Percentiles rank a stretch among this genome's conserved stretches.
Evolutionary conservation across 495 filamentous ascomycete species (phyloP).

Genomic region (Xeromyces bisporus): DNA sequence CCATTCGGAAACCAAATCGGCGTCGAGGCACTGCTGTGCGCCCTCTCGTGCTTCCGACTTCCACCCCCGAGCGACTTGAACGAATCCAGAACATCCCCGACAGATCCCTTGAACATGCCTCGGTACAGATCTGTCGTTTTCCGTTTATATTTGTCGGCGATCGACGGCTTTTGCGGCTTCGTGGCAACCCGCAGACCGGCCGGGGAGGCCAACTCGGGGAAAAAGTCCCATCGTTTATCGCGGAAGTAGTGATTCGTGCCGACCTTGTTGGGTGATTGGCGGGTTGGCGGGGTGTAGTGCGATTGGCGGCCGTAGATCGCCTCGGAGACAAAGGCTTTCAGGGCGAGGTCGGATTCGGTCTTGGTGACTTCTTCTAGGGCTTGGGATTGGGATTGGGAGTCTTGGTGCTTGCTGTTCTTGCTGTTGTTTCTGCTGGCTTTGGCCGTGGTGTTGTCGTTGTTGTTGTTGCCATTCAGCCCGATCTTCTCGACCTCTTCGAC

Average conservation of each 20-base stretch:
- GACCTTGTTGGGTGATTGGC: conserved; percentile 3
- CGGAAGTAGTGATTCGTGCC: conserved; percentile 30
- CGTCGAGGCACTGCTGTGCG: no score
- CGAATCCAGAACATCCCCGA: conserved; percentile 19
- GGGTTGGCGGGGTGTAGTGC: conserved; percentile 5
- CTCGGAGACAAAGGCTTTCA: conserved; percentile 9
- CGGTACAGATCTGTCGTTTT: conserved; percentile 1
- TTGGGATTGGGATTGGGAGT: conserved; percentile 4
- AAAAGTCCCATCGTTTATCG: conserved; percentile 34
- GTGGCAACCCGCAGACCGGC: conserved; percentile 9
- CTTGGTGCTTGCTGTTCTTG: conserved; percentile 3
- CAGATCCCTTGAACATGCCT: conserved; percentile 11
- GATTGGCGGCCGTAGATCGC: conserved; percentile 13
- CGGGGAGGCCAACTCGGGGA: conserved; percentile 26
- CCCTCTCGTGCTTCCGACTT: no score
- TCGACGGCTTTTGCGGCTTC: conserved; percentile 9
- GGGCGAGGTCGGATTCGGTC: neutral
- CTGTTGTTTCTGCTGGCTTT: conserved; percentile 6
- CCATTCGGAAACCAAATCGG: no score
- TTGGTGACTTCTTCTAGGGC: conserved; percentile 1
- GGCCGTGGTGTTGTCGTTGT: no score
- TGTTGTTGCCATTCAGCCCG: no score
- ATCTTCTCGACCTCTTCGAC: conserved; percentile 12
- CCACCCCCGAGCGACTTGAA: conserved; percentile 23
- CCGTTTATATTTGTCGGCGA: neutral